Conservation (phyloP, 2,329 filamentous ascomycete genomes). For the Verticillium nubilum region DNA sequence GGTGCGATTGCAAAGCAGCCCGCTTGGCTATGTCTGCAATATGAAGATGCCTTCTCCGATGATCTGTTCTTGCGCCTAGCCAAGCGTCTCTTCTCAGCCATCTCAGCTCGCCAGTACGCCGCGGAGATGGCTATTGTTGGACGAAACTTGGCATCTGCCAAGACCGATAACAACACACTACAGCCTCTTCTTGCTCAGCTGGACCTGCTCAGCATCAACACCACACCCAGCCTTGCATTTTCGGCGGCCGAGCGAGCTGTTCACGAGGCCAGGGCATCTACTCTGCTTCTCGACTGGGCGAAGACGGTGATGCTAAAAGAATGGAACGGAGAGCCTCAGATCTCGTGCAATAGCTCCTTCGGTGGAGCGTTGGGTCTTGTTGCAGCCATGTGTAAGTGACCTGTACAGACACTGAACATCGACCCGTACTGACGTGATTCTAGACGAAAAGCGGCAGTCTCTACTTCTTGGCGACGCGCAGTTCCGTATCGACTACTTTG, state of each 20-base stretch:
- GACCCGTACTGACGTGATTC: constrained; percentile 3
- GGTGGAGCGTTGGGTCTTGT: constrained; percentile 74
- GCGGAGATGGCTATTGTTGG: constrained; percentile 35
- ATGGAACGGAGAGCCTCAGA: constrained; percentile 72
- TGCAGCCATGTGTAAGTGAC: constrained; percentile 63
- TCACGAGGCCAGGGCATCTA: constrained; percentile 53
- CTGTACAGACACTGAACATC: not conserved
- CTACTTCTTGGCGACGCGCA: constrained; percentile 62
- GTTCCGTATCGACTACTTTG: constrained; percentile 71
- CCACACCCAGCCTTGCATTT: constrained; percentile 41
- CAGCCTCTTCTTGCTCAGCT: constrained; percentile 46
- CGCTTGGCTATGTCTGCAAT: constrained; percentile 47
- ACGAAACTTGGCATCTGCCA: constrained; percentile 22
- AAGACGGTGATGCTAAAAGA: constrained; percentile 69
- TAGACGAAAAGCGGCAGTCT: constrained; percentile 56
- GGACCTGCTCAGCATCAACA: constrained; percentile 42
- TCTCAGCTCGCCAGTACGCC: constrained; percentile 47
- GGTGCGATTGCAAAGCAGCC: constrained; percentile 41
- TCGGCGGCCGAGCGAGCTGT: constrained; percentile 43
- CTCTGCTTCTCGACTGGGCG: constrained; percentile 63
- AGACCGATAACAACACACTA: constrained; percentile 35
- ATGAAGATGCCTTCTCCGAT: constrained; percentile 58
- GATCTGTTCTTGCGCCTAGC: constrained; percentile 55
- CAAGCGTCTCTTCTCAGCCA: constrained; percentile 51
- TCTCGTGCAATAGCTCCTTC: constrained; percentile 65